Evolutionary conservation across 2,329 filamentous ascomycete species (phyloP).

Genomic region (Trichoderma pleuroti): DNA sequence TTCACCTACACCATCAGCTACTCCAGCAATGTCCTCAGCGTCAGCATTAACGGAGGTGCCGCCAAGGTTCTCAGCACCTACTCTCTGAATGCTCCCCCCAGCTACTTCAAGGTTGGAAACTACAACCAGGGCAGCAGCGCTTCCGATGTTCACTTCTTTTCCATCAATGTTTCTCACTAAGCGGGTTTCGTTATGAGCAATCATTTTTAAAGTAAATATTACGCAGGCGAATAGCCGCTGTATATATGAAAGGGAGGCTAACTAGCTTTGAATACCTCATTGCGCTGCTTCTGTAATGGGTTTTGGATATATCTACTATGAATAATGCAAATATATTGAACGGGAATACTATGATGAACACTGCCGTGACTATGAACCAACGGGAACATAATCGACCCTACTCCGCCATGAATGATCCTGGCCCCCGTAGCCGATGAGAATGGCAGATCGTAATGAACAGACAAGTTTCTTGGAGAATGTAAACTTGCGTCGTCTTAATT

Average conservation of each 20-base stretch:
- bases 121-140: constrained; percentile 34
- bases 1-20: constrained; percentile 40
- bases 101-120: constrained; percentile 40
- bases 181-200: too few relatives aligned
- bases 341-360: not conserved
- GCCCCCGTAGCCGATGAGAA: not conserved
- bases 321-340: not conserved
- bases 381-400: not conserved
- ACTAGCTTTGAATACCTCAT: not conserved
- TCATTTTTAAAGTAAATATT: not conserved
- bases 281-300: not conserved
- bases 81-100: constrained; percentile 29
- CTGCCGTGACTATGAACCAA: not conserved
- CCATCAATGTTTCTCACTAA: constrained; percentile 30
- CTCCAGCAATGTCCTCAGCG: constrained; percentile 32
- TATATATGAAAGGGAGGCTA: not conserved
- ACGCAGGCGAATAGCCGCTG: not conserved
- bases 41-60: constrained; percentile 31
- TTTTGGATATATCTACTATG: not conserved
- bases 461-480: not conserved
- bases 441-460: not conserved
- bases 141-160: constrained; percentile 28
- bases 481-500: not conserved
- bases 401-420: not conserved
- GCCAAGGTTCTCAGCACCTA: constrained; percentile 29